Evolutionary conservation across 495 filamentous ascomycete species (phyloP), one percentile per base, ranked within the genome.

Genomic region (Hypoxylon cercidicola): DNA sequence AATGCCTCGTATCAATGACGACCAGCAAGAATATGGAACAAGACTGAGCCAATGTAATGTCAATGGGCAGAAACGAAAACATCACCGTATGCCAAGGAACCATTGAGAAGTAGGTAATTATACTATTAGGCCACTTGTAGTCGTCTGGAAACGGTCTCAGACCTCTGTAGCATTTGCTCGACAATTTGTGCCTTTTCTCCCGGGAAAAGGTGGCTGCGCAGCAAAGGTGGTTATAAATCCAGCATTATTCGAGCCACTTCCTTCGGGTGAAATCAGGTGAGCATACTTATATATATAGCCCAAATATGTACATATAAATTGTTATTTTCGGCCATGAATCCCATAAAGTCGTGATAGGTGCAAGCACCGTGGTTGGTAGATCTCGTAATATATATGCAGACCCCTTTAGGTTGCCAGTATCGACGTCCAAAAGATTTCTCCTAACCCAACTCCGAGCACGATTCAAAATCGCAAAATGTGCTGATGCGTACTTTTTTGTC

Each of bases 401-500:
- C 35, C 54, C 58, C 40, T 45, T 37, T 6, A 49, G 56, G 45
- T 20, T 37, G 59, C 18, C 35, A 43, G 51, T 68, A 16, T 55
- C 35, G 55, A 55, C 46, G 25, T 35, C 47, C 37, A 55, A 53
- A 46, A 37, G 43, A 45, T 60, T 16, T 25, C 55, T 53, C 48
- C 49, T n/a, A 18, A 25, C 44, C 25, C 13, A 68, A 68, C 65
- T 62, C 65, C 65, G 32, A 63, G 55, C 54, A 60, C 65, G 18
- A 34, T 19, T 28, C 32, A 35, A 43, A 43, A 60, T 18, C 23
- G 41, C 49, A 11, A 50, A 55, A 55, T 50, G 43, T 64, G 60
- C 62, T 60, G 43, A 66, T 66, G 51, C 55, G 56, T 68, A 60
- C 65, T 68, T 64, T 68, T 64, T 68, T 68, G 25, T 58, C 52